Percentiles rank a stretch among this genome's conserved stretches.
Evolutionary conservation across 2,329 filamentous ascomycete species (phyloP).

Genomic region (Fusarium odoratissimum): DNA sequence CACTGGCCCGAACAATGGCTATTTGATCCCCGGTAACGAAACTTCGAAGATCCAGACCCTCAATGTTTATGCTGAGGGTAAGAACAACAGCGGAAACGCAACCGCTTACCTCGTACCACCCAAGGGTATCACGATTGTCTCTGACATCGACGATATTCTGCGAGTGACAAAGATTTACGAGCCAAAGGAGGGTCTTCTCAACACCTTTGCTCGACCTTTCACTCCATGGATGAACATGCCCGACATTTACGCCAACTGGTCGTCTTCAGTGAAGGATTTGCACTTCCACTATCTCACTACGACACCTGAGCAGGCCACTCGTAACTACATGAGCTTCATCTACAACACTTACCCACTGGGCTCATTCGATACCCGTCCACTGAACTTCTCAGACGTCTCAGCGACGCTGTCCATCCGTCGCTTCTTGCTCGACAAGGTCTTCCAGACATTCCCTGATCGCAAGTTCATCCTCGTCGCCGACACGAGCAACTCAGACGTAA

Average conservation of each 20-base stretch:
- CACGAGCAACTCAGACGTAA: constrained; percentile 81
- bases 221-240: constrained; percentile 84
- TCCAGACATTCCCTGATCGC: constrained; percentile 78
- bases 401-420: constrained; percentile 78
- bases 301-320: constrained; percentile 80
- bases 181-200: constrained; percentile 78
- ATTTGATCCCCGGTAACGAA: constrained; percentile 71
- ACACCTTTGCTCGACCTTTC: constrained; percentile 79
- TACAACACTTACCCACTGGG: constrained; percentile 82
- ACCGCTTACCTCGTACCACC: constrained; percentile 81
- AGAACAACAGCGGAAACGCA: constrained; percentile 72
- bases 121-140: constrained; percentile 76
- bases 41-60: constrained; percentile 74
- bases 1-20: constrained; percentile 60
- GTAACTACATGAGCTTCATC: constrained; percentile 84
- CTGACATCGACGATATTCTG: constrained; percentile 84
- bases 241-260: constrained; percentile 81
- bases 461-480: constrained; percentile 83
- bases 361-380: constrained; percentile 80
- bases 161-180: constrained; percentile 85
- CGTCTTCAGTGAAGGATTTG: constrained; percentile 70
- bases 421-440: constrained; percentile 76
- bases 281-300: constrained; percentile 89
- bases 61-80: constrained; percentile 74
- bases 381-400: constrained; percentile 82